Percentiles rank a stretch among this genome's conserved stretches.
Evolutionary conservation across 352 stramenopile species (phyloP).

Genomic region (Phytophthora hibernalis): DNA sequence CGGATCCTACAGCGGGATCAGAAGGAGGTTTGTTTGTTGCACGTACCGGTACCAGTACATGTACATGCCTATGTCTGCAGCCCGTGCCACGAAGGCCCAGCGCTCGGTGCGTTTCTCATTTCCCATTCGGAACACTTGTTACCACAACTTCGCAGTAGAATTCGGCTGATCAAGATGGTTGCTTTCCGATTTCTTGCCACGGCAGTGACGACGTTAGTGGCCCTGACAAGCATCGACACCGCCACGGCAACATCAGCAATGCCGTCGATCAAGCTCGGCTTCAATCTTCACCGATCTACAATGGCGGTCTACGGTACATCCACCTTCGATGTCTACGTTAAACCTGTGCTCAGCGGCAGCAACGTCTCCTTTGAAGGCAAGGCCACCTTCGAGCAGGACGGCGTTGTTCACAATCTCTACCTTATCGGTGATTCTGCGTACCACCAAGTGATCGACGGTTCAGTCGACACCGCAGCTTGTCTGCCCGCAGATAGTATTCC

Average conservation of each 20-base stretch:
- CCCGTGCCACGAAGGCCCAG: background rate
- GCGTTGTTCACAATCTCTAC: conserved; percentile 44
- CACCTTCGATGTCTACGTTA: conserved; percentile 51
- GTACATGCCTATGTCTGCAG: conserved; percentile 3
- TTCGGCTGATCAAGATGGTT: conserved; percentile 18
- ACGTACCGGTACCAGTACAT: too few relatives aligned
- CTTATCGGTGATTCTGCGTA: conserved; percentile 48
- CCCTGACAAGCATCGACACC: background rate
- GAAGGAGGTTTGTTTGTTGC: conserved; percentile 27
- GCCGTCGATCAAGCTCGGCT: conserved; percentile 40
- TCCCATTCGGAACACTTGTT: conserved; percentile 18
- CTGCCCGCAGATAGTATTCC: conserved; percentile 25
- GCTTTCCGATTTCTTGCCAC: conserved; percentile 3
- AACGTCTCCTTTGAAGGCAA: conserved; percentile 50
- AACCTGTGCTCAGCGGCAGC: conserved; percentile 28
- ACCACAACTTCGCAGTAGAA: background rate
- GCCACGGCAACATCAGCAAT: conserved; percentile 17
- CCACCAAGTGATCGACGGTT: conserved; percentile 21
- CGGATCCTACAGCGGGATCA: conserved; percentile 16
- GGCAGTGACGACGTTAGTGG: background rate
- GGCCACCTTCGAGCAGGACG: conserved; percentile 39
- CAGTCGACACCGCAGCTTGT: conserved; percentile 21
- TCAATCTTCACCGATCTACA: conserved; percentile 53
- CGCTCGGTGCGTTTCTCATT: conserved; percentile 10
- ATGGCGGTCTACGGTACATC: conserved; percentile 49